Evolutionary conservation across 164 flowering plant species (phyloP).

Genomic region (Stephania japonica): DNA sequence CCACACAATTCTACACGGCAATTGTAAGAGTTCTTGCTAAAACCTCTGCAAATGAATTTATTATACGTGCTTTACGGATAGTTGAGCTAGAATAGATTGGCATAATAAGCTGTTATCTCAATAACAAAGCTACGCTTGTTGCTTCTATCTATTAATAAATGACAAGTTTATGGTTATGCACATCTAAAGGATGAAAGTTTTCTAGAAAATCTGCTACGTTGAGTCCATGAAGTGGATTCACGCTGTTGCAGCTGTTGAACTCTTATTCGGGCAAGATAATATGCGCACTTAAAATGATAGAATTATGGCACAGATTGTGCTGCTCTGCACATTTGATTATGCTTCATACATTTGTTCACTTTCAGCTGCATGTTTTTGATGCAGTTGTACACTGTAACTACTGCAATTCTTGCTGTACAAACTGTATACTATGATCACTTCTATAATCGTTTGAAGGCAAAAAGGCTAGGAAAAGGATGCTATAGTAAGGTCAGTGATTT

Average conservation of each 20-base stretch:
- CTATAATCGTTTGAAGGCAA: slow-evolving; percentile 36
- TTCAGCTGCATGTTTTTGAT: slow-evolving; percentile 2
- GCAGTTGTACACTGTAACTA: slow-evolving; percentile 57
- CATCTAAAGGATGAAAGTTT: background rate
- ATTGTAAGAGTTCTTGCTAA: slow-evolving; percentile 34
- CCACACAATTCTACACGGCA: slow-evolving; percentile 74
- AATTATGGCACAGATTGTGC: background rate
- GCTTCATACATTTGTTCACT: background rate
- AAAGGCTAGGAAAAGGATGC: slow-evolving; percentile 3
- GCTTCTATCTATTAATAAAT: background rate
- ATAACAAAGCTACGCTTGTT: background rate
- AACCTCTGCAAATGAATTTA: background rate
- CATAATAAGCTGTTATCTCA: background rate
- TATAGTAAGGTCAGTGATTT: slow-evolving; percentile 19
- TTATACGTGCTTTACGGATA: background rate
- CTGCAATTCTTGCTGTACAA: slow-evolving; percentile 37
- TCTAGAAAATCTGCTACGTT: background rate
- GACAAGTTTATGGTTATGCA: background rate
- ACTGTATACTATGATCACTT: slow-evolving; percentile 55
- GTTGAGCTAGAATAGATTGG: background rate
- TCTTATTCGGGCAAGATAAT: background rate
- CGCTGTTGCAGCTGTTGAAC: background rate
- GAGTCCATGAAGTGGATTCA: background rate
- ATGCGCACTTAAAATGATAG: background rate
- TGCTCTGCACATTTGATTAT: background rate